Conservation (phyloP, 176 grass and related monocot species). For the Chrysopogon serrulatus region DNA sequence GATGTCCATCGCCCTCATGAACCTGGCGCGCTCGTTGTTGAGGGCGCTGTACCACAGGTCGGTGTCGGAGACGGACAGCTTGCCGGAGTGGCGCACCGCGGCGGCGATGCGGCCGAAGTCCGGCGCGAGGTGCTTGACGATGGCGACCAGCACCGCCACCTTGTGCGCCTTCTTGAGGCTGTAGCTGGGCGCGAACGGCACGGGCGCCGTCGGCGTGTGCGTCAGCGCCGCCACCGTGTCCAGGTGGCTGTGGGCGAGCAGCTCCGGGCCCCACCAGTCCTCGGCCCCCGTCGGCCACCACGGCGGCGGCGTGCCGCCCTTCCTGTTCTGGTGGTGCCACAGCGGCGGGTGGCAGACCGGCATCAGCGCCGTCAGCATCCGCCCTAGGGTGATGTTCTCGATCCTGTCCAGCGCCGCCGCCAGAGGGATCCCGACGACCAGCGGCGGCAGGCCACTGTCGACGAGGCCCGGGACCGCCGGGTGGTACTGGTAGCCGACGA, state of each 20-base stretch:
- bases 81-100: not conserved
- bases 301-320: not conserved
- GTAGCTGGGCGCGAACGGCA: not conserved
- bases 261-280: not conserved
- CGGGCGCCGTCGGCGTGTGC: not conserved
- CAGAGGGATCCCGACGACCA: not conserved
- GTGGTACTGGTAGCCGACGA: not conserved
- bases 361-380: not conserved
- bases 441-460: not conserved
- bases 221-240: too few relatives aligned
- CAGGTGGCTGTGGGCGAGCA: not conserved
- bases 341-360: not conserved
- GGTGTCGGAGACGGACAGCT: not conserved
- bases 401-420: not conserved
- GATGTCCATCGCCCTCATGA: not conserved
- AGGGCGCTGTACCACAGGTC: not conserved
- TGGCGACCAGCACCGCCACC: constrained; percentile 5
- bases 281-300: constrained; percentile 15
- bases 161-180: not conserved
- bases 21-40: not conserved
- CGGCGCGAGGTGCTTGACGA: constrained; percentile 15
- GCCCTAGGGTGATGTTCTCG: not conserved
- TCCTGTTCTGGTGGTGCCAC: not conserved
- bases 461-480: too few relatives aligned
- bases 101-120: not conserved